A percentile compares a stretch with the other conserved stretches of the same genome.
Evolutionary conservation across 2,329 filamentous ascomycete genomes (phyloP).

Genomic region (Sporothrix globosa): DNA sequence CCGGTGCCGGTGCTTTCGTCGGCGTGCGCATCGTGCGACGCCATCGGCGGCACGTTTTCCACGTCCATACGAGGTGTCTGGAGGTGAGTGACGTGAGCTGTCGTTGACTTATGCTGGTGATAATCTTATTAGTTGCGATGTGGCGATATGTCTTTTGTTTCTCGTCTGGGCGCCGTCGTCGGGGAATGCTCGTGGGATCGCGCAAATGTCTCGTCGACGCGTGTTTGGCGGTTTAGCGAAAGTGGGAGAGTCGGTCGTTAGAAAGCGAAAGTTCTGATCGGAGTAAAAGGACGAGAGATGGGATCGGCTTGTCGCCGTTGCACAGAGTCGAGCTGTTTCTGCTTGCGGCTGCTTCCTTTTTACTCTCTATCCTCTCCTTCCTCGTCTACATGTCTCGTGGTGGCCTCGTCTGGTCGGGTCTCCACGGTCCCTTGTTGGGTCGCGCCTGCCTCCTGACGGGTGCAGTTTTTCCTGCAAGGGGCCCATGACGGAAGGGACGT

Average conservation of each 20-base stretch:
- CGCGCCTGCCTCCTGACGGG: neutral
- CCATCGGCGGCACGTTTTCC: slow-evolving; percentile 39
- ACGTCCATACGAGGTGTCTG: slow-evolving; percentile 17
- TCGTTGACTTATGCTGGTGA: neutral
- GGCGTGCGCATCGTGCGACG: slow-evolving; percentile 10
- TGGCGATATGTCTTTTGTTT: neutral
- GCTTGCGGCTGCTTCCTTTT: slow-evolving; percentile 2
- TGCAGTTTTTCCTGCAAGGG: slow-evolving; percentile 27
- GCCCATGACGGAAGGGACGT: slow-evolving; percentile 26
- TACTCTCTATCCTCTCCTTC: neutral
- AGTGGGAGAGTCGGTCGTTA: neutral
- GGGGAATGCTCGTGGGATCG: slow-evolving; percentile 5
- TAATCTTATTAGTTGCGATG: neutral
- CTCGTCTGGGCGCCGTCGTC: neutral
- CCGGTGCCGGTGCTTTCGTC: slow-evolving; percentile 15
- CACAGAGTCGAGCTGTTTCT: neutral
- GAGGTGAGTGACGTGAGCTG: neutral
- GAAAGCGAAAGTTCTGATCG: neutral
- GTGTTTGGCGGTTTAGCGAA: neutral
- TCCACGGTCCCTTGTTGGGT: neutral
- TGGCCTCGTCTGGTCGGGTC: neutral
- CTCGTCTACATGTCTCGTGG: neutral
- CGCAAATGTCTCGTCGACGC: slow-evolving; percentile 15
- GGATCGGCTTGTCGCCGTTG: neutral
- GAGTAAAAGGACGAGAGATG: neutral